Percentiles rank a stretch among this genome's conserved stretches.
Evolutionary conservation across 2,329 filamentous ascomycete genomes (phyloP).

Genomic region (Penicillium sp.): DNA sequence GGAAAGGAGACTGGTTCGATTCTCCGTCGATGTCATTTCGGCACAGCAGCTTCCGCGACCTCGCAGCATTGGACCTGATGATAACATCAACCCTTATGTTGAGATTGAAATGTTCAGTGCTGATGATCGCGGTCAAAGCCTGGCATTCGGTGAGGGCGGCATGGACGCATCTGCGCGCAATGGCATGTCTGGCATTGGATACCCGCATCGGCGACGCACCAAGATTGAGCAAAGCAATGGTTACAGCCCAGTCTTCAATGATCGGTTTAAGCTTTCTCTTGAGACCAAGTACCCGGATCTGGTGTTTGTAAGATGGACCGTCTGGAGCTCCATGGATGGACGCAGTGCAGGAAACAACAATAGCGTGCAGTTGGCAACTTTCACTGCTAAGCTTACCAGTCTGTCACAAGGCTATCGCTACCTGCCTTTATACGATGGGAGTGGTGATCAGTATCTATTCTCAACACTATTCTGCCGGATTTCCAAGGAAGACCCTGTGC

Average conservation of each 20-base stretch:
- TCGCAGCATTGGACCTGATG: constrained; percentile 62
- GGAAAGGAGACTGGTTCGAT: constrained; percentile 74
- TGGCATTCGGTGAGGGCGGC: constrained; percentile 61
- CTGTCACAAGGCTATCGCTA: constrained; percentile 90
- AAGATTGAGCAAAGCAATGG: constrained; percentile 79
- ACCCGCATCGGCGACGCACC: constrained; percentile 72
- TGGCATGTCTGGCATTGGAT: constrained; percentile 60
- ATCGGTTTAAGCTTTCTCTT: constrained; percentile 70
- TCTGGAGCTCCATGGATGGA: constrained; percentile 78
- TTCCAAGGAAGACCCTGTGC: constrained; percentile 53
- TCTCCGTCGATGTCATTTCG: constrained; percentile 83
- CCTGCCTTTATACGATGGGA: constrained; percentile 77
- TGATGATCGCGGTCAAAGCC: constrained; percentile 78
- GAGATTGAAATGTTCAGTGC: constrained; percentile 93
- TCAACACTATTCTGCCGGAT: constrained; percentile 91
- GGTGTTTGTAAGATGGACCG: constrained; percentile 87
- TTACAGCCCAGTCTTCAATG: constrained; percentile 84
- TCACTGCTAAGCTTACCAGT: constrained; percentile 84
- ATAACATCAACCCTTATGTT: constrained; percentile 83
- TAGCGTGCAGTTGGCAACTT: constrained; percentile 68
- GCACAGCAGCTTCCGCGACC: constrained; percentile 90
- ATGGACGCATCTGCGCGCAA: constrained; percentile 59
- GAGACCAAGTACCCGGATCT: constrained; percentile 93
- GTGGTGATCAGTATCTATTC: constrained; percentile 89
- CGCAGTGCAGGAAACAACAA: constrained; percentile 60